Base-by-base conservation (phyloP, 2,329 filamentous ascomycete genomes). In the Neofusicoccum parvum region DNA sequence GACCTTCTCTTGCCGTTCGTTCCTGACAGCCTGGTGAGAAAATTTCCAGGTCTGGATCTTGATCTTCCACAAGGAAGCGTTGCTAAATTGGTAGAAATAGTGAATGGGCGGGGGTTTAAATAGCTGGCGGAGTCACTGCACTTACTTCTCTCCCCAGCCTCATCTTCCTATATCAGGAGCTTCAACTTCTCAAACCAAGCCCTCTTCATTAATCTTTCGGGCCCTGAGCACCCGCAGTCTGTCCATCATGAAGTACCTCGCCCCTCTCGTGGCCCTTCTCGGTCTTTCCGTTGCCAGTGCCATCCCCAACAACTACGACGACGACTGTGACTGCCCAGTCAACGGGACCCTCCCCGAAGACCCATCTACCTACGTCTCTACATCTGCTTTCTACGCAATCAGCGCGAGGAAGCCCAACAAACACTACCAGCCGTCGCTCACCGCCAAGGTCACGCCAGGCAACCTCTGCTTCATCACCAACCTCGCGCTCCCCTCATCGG, bases 381-480 rank as follows among this genome's bases (percentile, higher is more conserved):
- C 69, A n/a, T 56, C 49, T 20, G 32, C 53, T n/a, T 66, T 69
- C 58, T 64, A 65, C 45, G 66, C 65, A 20, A 68, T 71, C 65
- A 63, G 66, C 20, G 62, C 66, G 17, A 60, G 62, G 12, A 32
- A 65, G 17, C 69, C 68, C 5, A 49, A 69, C 54, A 65, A 64
- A 49, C 65, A 65, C 32, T 70, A 60, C 50, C 56, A 64, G 39
- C 46, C 62, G 10, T 66, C 67, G 3, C 20, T 60, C 34, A 53
- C 23, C 37, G 66, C 68, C 37, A 59, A 67, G 50, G 66, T 70
- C 36, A 71, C 68, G 3, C 68, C 68, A 3, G 53, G 60, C 20
- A 68, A 70, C 49, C 53, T 68, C 34, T 70, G 69, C 66, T 69
- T 68, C 32, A 70, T 70, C 64, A 66, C 69, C 54, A 58, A 70